These are phyloP conservation scores for Alternaria ventricosa DNA, from an alignment of 2,329 filamentous ascomycete genomes.

Conservation along the genomic window DNA sequence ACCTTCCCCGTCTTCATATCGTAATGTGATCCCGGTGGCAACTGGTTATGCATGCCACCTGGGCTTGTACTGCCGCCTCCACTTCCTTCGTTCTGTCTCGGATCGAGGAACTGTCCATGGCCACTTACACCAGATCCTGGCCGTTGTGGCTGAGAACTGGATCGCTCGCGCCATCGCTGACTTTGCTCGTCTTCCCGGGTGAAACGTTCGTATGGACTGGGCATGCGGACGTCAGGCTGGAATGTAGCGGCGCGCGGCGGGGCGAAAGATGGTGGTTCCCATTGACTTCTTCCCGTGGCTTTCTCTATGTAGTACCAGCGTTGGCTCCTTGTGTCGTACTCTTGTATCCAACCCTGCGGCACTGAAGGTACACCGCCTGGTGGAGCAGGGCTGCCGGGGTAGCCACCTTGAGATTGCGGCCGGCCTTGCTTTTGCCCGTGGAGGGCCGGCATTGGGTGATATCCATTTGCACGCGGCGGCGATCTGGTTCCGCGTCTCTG, in stretches of 20 bases:
- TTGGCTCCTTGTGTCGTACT: conserved; percentile 66
- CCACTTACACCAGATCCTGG: not conserved
- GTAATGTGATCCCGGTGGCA: conserved; percentile 20
- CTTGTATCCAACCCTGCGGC: conserved; percentile 62
- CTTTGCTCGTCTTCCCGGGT: not conserved
- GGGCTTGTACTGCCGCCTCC: conserved; percentile 4
- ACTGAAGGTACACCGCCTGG: conserved; percentile 19
- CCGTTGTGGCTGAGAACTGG: conserved; percentile 10
- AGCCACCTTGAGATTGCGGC: conserved; percentile 4
- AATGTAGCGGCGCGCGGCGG: not conserved
- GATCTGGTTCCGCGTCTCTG: conserved; percentile 14
- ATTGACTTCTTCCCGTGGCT: conserved; percentile 66
- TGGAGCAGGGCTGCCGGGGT: conserved; percentile 6
- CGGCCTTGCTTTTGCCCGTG: not conserved
- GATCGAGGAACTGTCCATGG: conserved; percentile 4
- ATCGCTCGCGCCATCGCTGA: not conserved
- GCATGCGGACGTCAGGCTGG: conserved; percentile 4
- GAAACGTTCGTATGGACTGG: conserved; percentile 1
- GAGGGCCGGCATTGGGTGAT: conserved; percentile 11
- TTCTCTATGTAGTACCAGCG: conserved; percentile 70
- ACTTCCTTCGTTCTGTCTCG: not conserved
- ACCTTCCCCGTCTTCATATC: conserved; percentile 23
- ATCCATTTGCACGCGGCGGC: conserved; percentile 9
- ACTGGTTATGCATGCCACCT: not conserved
- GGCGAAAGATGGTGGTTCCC: conserved; percentile 54